A percentile compares a stretch with the other conserved stretches of the same genome.
phyloP scores from a whole-genome alignment of 73 alveolate genomes.

The Blepharisma stoltei region DNA sequence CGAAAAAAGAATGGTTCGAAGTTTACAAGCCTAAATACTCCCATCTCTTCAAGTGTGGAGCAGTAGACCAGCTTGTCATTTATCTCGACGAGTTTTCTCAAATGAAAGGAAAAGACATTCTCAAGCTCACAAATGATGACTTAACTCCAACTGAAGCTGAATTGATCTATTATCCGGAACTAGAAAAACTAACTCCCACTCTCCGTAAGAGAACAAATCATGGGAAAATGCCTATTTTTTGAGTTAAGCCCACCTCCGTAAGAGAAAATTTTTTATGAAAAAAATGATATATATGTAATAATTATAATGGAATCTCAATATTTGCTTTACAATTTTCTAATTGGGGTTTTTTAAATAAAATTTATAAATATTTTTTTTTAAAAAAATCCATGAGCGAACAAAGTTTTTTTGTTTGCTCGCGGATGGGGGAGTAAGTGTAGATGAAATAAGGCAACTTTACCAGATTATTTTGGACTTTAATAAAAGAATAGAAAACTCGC shows the following conservation, averaged over 20 bases:
- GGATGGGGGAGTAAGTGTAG: no score
- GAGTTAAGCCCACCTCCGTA: no score
- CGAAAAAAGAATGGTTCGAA: background rate
- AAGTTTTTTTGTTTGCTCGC: no score
- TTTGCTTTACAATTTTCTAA: no score
- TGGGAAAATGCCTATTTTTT: no score
- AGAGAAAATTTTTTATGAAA: no score
- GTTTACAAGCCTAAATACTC: background rate
- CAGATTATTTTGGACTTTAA: background rate
- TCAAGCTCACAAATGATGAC: background rate
- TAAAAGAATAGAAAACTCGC: constrained; percentile 10
- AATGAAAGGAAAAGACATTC: constrained; percentile 4
- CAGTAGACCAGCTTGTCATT: constrained; percentile 16
- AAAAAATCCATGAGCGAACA: no score
- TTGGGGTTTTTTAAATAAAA: no score
- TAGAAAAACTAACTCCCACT: constrained; percentile 27
- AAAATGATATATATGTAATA: no score
- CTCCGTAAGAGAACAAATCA: no score
- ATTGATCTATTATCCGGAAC: constrained; percentile 21
- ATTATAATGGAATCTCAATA: no score
- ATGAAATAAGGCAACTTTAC: background rate
- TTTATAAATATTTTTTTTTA: no score
- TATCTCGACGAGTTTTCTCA: background rate
- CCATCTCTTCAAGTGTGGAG: background rate
- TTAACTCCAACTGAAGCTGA: constrained; percentile 13